A percentile compares a stretch with the other conserved stretches of the same genome.
Conservation (phyloP, 2,329 filamentous ascomycete species). For the Diaporthe humulicola region DNA sequence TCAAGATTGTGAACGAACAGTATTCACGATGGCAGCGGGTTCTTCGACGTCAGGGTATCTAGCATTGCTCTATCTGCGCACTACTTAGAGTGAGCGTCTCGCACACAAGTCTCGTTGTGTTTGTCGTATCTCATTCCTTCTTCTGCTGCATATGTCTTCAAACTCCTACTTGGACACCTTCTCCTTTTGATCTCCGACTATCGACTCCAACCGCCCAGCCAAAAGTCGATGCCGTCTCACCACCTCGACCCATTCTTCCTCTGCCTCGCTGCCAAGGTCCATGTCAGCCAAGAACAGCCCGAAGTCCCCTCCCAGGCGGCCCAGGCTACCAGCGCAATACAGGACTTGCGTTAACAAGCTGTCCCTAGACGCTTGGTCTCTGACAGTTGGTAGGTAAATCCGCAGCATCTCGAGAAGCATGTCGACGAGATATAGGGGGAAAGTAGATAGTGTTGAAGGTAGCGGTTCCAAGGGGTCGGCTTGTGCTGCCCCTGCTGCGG, state of each 20-base stretch:
- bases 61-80: neutral
- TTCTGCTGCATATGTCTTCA: neutral
- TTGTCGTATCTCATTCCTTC: neutral
- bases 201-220: slow-evolving; percentile 81
- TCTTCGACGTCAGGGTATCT: slow-evolving; percentile 18
- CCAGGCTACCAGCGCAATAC: slow-evolving; percentile 92
- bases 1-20: neutral
- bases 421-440: slow-evolving; percentile 85
- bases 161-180: slow-evolving; percentile 32
- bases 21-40: neutral
- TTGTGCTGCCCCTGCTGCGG: slow-evolving; percentile 36
- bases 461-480: slow-evolving; percentile 67
- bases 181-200: slow-evolving; percentile 68
- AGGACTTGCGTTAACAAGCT: slow-evolving; percentile 92
- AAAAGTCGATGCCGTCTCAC: slow-evolving; percentile 89
- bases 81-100: neutral
- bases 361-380: slow-evolving; percentile 83
- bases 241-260: slow-evolving; percentile 86
- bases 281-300: slow-evolving; percentile 84
- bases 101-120: neutral
- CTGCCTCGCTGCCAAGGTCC: slow-evolving; percentile 58
- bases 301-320: slow-evolving; percentile 92
- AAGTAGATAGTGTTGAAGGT: slow-evolving; percentile 84
- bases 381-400: slow-evolving; percentile 83
- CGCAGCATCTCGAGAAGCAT: slow-evolving; percentile 83